Evolutionary conservation across 441 rosid genomes (phyloP).

Genomic region (Gossypium gossypioides): DNA sequence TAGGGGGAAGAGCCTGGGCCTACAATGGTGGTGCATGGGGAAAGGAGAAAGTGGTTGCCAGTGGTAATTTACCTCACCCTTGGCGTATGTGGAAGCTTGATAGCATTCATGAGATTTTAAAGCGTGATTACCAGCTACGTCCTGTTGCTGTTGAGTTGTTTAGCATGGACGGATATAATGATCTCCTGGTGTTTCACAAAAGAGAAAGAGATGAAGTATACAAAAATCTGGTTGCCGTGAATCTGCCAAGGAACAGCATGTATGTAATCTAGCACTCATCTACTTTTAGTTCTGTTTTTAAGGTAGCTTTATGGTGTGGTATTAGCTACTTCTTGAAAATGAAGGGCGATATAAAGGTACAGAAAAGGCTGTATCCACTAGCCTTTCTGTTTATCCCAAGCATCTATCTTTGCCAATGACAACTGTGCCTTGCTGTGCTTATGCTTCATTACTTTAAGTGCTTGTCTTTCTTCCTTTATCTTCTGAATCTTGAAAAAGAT

Average conservation of each 20-base stretch:
- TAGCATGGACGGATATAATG: conserved; percentile 99
- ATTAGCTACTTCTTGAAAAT: background rate
- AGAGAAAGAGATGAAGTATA: conserved; percentile 99
- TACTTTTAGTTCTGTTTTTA: background rate
- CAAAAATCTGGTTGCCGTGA: conserved; percentile 89
- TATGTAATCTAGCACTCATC: conserved; percentile 33
- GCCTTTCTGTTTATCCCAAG: background rate
- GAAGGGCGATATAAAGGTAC: background rate
- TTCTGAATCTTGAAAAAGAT: background rate
- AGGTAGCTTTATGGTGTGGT: conserved; percentile 7
- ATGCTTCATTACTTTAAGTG: background rate
- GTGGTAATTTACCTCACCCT: conserved; percentile 85
- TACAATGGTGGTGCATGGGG: conserved; percentile 99
- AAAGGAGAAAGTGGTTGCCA: conserved; percentile 71
- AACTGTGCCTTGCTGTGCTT: background rate
- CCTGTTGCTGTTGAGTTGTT: conserved; percentile 99
- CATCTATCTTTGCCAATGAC: background rate
- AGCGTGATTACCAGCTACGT: conserved; percentile 99
- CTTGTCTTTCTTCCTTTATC: background rate
- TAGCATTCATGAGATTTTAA: conserved; percentile 90
- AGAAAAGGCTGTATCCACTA: background rate
- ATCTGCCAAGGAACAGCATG: conserved; percentile 98
- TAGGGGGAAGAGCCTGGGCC: conserved; percentile 99
- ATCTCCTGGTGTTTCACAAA: conserved; percentile 97
- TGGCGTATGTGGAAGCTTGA: conserved; percentile 99